Conservation (phyloP, 139 green algal species). For the Chlorella sorokiniana region DNA sequence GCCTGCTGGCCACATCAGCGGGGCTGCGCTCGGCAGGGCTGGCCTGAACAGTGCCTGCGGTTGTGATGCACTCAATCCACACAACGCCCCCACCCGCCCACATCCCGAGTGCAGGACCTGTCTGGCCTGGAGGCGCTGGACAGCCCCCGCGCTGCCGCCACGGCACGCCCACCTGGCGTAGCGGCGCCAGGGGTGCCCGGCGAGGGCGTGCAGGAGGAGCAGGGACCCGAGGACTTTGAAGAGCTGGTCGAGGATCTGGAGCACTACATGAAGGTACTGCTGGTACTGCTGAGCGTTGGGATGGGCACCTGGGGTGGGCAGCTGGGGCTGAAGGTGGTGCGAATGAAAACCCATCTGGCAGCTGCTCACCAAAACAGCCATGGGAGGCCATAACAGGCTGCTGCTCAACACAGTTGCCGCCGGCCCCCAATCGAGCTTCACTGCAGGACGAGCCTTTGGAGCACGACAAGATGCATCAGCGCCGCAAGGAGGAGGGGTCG, state of each 20-base stretch:
- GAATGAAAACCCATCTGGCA: neutral
- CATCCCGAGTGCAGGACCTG: neutral
- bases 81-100: neutral
- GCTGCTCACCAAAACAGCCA: too few relatives aligned
- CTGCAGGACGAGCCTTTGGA: neutral
- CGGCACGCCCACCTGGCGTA: neutral
- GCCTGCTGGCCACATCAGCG: neutral
- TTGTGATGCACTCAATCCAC: neutral
- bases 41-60: neutral
- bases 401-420: too few relatives aligned
- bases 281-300: neutral
- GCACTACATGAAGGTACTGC: slow-evolving; percentile 4
- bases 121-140: neutral
- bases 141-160: neutral
- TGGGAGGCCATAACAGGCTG: too few relatives aligned
- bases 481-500: neutral
- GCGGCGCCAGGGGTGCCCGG: too few relatives aligned
- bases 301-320: too few relatives aligned
- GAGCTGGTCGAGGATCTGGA: neutral
- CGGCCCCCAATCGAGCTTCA: neutral
- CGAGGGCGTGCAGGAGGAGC: too few relatives aligned
- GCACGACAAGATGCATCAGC: neutral
- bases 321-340: neutral
- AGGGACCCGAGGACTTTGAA: neutral
- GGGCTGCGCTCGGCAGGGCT: neutral